Conservation (phyloP, 805 yeast genomes). For the Saitoella complicata region DNA sequence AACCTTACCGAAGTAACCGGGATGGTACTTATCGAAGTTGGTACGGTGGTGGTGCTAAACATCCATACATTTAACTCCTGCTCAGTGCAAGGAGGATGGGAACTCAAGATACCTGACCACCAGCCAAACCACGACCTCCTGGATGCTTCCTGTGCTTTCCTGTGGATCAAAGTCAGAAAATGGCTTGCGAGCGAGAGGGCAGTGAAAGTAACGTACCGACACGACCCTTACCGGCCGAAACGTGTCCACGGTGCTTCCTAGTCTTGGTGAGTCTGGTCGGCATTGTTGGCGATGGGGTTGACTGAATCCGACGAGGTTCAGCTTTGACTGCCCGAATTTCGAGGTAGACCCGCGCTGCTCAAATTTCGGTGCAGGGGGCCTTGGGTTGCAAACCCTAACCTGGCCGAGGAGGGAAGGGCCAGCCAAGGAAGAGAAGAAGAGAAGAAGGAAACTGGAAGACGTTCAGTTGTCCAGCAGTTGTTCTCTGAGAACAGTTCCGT, state of each 20-base stretch:
- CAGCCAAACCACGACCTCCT: constrained; percentile 77
- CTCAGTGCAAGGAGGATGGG: too few relatives aligned
- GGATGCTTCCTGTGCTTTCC: constrained; percentile 6
- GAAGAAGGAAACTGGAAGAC: too few relatives aligned
- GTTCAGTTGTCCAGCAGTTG: too few relatives aligned
- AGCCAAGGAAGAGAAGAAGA: too few relatives aligned
- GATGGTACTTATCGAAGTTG: constrained; percentile 99
- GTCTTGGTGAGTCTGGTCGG: constrained; percentile 39
- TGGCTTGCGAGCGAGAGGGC: constrained; percentile 19
- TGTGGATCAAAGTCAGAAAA: constrained; percentile 30
- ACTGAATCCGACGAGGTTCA: too few relatives aligned
- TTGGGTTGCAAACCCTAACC: too few relatives aligned
- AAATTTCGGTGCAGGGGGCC: too few relatives aligned
- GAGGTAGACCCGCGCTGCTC: too few relatives aligned
- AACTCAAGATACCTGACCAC: constrained; percentile 43
- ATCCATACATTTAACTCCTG: too few relatives aligned
- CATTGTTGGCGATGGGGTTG: constrained; percentile 5
- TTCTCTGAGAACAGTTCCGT: too few relatives aligned
- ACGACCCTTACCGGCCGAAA: constrained; percentile 99
- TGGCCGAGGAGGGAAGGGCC: too few relatives aligned
- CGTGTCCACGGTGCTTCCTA: constrained; percentile 99
- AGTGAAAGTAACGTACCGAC: constrained; percentile 38
- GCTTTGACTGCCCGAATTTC: too few relatives aligned
- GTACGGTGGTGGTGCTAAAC: constrained; percentile 97
- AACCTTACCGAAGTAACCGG: constrained; percentile 99